Percentiles rank a stretch among this genome's conserved stretches.
These are phyloP conservation scores for Corynespora cassiicola DNA, from an alignment of 2,329 filamentous ascomycete genomes.

Conservation along the genomic window DNA sequence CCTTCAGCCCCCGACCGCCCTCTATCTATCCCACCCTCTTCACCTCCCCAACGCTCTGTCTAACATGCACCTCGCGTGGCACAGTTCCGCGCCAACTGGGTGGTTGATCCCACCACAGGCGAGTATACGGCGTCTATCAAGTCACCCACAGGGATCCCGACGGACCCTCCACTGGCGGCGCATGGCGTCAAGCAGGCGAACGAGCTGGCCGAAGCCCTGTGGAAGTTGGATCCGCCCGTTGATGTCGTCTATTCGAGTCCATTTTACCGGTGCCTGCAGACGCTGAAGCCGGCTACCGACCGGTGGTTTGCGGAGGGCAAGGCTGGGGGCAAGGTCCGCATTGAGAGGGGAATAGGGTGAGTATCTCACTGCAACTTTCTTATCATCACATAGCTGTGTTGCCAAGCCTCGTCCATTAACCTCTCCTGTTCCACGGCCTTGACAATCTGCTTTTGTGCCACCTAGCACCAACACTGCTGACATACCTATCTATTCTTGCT, in stretches of 20 bases:
- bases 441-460: too few relatives aligned
- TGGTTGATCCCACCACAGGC: slow-evolving; percentile 80
- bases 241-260: slow-evolving; percentile 72
- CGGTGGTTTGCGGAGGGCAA: slow-evolving; percentile 36
- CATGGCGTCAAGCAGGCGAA: slow-evolving; percentile 85
- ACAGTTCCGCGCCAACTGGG: slow-evolving; percentile 87
- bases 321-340: slow-evolving; percentile 50
- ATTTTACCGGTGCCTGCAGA: slow-evolving; percentile 51
- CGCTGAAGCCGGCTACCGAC: slow-evolving; percentile 46
- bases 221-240: slow-evolving; percentile 68
- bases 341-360: slow-evolving; percentile 62
- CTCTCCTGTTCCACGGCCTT: too few relatives aligned
- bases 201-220: slow-evolving; percentile 73
- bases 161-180: slow-evolving; percentile 85
- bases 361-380: slow-evolving; percentile 14
- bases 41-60: slow-evolving; percentile 14
- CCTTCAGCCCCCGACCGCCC: slow-evolving; percentile 7
- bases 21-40: slow-evolving; percentile 13
- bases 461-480: background rate
- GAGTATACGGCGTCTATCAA: slow-evolving; percentile 71
- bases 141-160: slow-evolving; percentile 85
- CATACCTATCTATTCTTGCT: background rate
- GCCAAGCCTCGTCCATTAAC: too few relatives aligned
- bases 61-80: slow-evolving; percentile 12
- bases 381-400: too few relatives aligned